phyloP scores from a whole-genome alignment of 331 rosid genomes.

The Telfairia occidentalis region DNA sequence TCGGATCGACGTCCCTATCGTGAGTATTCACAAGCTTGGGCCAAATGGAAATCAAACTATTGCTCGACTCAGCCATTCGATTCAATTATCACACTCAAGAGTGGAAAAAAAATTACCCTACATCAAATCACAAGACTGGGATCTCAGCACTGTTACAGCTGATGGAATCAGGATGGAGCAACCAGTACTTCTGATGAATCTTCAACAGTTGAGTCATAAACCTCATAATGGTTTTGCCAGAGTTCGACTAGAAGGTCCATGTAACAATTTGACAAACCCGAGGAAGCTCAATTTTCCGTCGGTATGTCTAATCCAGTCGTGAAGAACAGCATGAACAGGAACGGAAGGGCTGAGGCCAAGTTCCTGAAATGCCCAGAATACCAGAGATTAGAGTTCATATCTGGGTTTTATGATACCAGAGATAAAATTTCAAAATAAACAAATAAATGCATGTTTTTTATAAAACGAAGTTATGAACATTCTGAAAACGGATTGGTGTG shows the following conservation, averaged over 20 bases:
- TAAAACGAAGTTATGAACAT: not conserved
- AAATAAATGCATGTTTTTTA: not conserved
- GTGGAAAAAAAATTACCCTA: not conserved
- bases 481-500: not conserved
- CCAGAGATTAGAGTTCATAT: not conserved
- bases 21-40: conserved; percentile 7
- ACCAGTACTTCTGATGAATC: not conserved
- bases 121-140: not conserved
- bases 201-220: not conserved
- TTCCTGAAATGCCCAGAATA: conserved; percentile 39
- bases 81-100: not conserved
- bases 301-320: conserved; percentile 92
- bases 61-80: not conserved
- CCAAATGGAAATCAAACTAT: not conserved
- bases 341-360: conserved; percentile 88
- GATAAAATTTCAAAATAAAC: not conserved
- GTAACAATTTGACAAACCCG: conserved; percentile 81
- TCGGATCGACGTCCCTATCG: not conserved
- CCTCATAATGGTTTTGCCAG: conserved; percentile 1
- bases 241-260: conserved; percentile 61
- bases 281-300: conserved; percentile 94
- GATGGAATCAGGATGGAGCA: not conserved
- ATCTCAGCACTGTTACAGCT: not conserved
- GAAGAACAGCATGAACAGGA: conserved; percentile 91
- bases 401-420: not conserved